phyloP scores from a whole-genome alignment of 2,329 filamentous ascomycete species.

The Amylocarpus encephaloides region DNA sequence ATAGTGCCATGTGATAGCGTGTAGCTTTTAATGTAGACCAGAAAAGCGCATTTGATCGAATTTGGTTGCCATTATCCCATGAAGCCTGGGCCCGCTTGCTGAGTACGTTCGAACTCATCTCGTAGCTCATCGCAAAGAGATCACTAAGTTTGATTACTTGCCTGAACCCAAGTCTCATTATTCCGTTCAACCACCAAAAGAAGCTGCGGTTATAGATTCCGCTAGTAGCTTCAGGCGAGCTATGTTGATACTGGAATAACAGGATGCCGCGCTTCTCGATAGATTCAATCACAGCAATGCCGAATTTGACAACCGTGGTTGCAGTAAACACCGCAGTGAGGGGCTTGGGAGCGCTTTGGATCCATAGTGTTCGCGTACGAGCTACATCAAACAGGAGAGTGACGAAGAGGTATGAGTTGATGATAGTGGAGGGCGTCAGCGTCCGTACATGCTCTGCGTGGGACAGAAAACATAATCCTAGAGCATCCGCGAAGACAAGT shows the following conservation, averaged over 20 bases:
- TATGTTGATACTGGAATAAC: slow-evolving; percentile 11
- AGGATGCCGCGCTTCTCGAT: slow-evolving; percentile 17
- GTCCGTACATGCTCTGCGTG: slow-evolving; percentile 20
- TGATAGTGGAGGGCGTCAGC: slow-evolving; percentile 20
- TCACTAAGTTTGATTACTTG: slow-evolving; percentile 30
- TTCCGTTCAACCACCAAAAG: slow-evolving; percentile 5
- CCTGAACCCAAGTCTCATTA: slow-evolving; percentile 31
- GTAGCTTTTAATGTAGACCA: not conserved
- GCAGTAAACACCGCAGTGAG: slow-evolving; percentile 8
- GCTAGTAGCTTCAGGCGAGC: slow-evolving; percentile 28
- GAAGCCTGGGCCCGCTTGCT: not conserved
- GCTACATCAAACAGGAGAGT: slow-evolving; percentile 22
- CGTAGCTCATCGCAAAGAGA: slow-evolving; percentile 21
- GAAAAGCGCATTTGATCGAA: not conserved
- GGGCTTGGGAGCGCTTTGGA: slow-evolving; percentile 5
- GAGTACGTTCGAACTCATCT: slow-evolving; percentile 6
- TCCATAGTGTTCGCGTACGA: slow-evolving; percentile 18
- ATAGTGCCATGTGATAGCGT: slow-evolving; percentile 7
- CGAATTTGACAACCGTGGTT: slow-evolving; percentile 15
- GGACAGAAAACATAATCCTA: slow-evolving; percentile 18
- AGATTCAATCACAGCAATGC: slow-evolving; percentile 18
- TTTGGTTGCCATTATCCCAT: not conserved
- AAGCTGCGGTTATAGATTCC: slow-evolving; percentile 30
- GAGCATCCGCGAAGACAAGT: slow-evolving; percentile 14
- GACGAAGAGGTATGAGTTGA: slow-evolving; percentile 23